Percentiles rank a stretch among this genome's conserved stretches.
These are phyloP conservation scores for Russula abietina DNA, from an alignment of 768 basidiomycete genomes.

Conservation along the genomic window DNA sequence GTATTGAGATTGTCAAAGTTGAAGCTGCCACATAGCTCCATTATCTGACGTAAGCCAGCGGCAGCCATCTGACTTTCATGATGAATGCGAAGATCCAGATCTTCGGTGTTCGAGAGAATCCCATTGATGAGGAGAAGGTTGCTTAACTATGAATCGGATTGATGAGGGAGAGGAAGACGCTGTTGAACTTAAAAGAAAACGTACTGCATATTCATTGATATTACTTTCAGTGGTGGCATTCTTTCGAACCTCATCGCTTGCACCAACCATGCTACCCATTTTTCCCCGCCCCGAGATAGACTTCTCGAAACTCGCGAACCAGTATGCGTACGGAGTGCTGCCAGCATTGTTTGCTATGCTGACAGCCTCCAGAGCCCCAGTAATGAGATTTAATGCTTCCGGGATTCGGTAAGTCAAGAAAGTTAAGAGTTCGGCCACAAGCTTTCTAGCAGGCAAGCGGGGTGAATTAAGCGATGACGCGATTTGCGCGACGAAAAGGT, in stretches of 20 bases:
- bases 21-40: slow-evolving; percentile 63
- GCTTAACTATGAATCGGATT: slow-evolving; percentile 40
- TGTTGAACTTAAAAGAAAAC: slow-evolving; percentile 28
- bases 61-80: slow-evolving; percentile 87
- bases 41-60: slow-evolving; percentile 69
- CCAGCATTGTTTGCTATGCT: slow-evolving; percentile 58
- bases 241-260: slow-evolving; percentile 82
- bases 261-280: slow-evolving; percentile 94
- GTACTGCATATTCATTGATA: slow-evolving; percentile 81
- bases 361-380: slow-evolving; percentile 68
- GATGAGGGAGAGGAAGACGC: background rate
- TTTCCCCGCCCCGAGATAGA: slow-evolving; percentile 74
- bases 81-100: slow-evolving; percentile 79
- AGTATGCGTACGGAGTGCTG: slow-evolving; percentile 68
- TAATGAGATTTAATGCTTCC: slow-evolving; percentile 57
- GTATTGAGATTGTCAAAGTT: slow-evolving; percentile 57
- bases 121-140: slow-evolving; percentile 71
- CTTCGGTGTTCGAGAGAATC: slow-evolving; percentile 60
- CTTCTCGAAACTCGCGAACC: slow-evolving; percentile 79
- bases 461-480: slow-evolving; percentile 79
- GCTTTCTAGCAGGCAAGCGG: slow-evolving; percentile 68
- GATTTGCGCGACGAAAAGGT: slow-evolving; percentile 70
- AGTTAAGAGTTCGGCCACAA: slow-evolving; percentile 70
- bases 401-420: slow-evolving; percentile 64
- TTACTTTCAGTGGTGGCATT: slow-evolving; percentile 58